Evolutionary conservation across 345 rosid species (phyloP).

Genomic region (Laguncularia racemosa): DNA sequence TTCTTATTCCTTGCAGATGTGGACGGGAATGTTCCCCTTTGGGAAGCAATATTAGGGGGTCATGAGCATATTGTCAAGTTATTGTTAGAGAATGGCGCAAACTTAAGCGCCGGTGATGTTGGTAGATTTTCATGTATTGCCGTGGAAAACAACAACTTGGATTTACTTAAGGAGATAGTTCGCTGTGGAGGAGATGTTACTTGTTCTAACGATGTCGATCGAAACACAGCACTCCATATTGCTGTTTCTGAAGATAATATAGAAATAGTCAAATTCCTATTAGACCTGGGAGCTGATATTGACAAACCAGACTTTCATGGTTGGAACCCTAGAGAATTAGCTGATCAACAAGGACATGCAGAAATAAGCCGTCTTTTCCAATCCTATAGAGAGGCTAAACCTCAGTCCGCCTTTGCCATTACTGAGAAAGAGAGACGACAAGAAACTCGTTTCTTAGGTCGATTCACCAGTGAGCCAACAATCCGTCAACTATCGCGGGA

Average conservation of each 20-base stretch:
- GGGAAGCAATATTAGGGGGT: constrained; percentile 74
- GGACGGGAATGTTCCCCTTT: constrained; percentile 65
- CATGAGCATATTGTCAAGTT: constrained; percentile 43
- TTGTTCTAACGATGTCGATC: constrained; percentile 30
- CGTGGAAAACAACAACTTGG: constrained; percentile 58
- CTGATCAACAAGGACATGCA: constrained; percentile 84
- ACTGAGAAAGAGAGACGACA: constrained; percentile 38
- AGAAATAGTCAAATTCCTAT: constrained; percentile 60
- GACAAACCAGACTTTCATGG: constrained; percentile 52
- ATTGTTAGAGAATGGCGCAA: constrained; percentile 36
- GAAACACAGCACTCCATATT: constrained; percentile 67
- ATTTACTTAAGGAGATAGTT: constrained; percentile 51
- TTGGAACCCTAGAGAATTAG: constrained; percentile 70
- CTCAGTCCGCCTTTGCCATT: constrained; percentile 24
- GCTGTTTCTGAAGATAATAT: constrained; percentile 73
- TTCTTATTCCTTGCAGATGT: no score
- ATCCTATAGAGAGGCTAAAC: constrained; percentile 24
- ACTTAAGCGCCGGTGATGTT: constrained; percentile 50
- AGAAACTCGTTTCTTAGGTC: constrained; percentile 40
- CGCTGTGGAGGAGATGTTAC: constrained; percentile 52
- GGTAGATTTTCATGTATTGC: constrained; percentile 71
- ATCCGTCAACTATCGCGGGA: constrained; percentile 33
- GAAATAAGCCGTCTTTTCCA: constrained; percentile 53
- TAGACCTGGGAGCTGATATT: constrained; percentile 56
- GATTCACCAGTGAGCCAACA: constrained; percentile 66